Conservation (phyloP, 1,284 basidiomycete genomes). For the Melampsora abietis-canadensis region DNA sequence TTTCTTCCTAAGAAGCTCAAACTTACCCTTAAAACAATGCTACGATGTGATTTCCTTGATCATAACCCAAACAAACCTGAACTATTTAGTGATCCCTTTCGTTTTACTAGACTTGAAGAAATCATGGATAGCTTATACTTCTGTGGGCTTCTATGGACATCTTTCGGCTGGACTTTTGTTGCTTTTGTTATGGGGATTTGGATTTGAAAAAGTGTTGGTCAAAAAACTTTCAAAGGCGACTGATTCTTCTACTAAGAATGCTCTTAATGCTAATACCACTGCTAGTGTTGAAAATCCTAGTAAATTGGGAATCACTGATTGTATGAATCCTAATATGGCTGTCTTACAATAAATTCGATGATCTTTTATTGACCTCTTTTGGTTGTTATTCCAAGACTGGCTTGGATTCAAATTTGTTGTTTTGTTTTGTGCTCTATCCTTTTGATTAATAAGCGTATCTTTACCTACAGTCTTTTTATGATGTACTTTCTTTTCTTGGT, state of each 20-base stretch:
- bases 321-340: too few relatives aligned
- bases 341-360: too few relatives aligned
- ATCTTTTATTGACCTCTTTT: not conserved
- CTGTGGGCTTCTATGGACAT: slow-evolving; percentile 28
- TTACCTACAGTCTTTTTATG: too few relatives aligned
- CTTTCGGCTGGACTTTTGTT: not conserved
- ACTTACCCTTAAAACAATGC: not conserved
- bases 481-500: too few relatives aligned
- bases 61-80: slow-evolving; percentile 20
- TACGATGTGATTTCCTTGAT: slow-evolving; percentile 17
- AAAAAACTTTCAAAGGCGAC: not conserved
- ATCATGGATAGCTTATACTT: not conserved
- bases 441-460: too few relatives aligned
- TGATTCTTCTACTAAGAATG: too few relatives aligned
- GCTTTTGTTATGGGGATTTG: not conserved
- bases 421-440: too few relatives aligned
- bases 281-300: too few relatives aligned
- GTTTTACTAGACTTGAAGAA: slow-evolving; percentile 25
- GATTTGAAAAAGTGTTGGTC: not conserved
- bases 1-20: slow-evolving; percentile 3
- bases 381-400: too few relatives aligned
- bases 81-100: slow-evolving; percentile 32
- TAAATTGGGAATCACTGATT: too few relatives aligned
- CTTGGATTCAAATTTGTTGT: too few relatives aligned
- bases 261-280: too few relatives aligned